phyloP scores from a whole-genome alignment of 2,329 filamentous ascomycete genomes.

The Paraconiothyrium sp. region DNA sequence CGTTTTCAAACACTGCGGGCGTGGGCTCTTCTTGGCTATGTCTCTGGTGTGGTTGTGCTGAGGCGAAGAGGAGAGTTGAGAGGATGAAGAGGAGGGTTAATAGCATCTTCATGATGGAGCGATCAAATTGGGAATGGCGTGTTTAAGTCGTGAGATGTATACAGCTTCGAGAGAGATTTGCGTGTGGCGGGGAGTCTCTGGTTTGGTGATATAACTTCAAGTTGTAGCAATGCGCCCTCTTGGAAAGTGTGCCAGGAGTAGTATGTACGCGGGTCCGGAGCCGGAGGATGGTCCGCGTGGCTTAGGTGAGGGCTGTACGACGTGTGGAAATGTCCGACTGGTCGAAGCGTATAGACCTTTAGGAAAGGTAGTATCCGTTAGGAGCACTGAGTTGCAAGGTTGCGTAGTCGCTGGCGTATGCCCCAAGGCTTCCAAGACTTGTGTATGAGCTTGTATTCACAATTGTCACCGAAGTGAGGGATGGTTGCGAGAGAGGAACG shows the following conservation, averaged over 20 bases:
- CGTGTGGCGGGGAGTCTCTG: not conserved
- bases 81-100: conserved; percentile 4
- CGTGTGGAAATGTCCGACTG: not conserved
- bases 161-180: too few species aligned
- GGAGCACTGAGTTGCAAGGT: not conserved
- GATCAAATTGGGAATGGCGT: too few species aligned
- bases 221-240: too few species aligned
- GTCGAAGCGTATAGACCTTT: not conserved
- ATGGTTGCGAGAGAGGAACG: not conserved
- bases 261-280: conserved; percentile 1
- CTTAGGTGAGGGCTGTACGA: not conserved
- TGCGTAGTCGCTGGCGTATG: not conserved
- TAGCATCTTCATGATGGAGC: conserved; percentile 19
- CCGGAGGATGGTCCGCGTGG: conserved; percentile 9
- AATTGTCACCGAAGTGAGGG: not conserved
- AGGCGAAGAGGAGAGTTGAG: conserved; percentile 3
- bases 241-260: too few species aligned
- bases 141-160: too few species aligned
- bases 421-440: too few species aligned
- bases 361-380: not conserved
- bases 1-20: conserved; percentile 12
- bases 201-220: not conserved
- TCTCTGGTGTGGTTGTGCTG: conserved; percentile 17
- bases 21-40: not conserved
- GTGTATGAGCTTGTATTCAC: too few species aligned